Evolutionary conservation across 192 early-diverging fungal genomes (phyloP), one percentile per base, ranked within the genome.

Genomic region (Lunasporangiospora selenospora): DNA sequence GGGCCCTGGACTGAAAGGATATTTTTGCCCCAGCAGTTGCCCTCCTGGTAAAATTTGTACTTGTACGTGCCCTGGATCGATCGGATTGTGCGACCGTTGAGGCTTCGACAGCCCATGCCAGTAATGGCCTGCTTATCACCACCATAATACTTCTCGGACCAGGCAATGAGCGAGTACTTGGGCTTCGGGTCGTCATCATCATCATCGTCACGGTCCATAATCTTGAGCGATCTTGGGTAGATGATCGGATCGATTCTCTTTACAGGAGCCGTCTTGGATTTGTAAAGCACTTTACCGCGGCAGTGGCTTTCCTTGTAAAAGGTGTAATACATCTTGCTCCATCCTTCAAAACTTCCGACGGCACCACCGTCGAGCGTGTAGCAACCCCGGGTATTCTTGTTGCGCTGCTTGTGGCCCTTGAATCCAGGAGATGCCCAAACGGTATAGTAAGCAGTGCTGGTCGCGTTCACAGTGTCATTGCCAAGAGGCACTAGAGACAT

Each of bases 351-450:
- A 31, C 67, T 62, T 2, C 46, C 67, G n/a, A 71, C 59, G 18
- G 67, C 67, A 10, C 59, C 59, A 23, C 67, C 53, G 29, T 62
- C 54, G 13, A 71, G 53, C 19, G 21, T 27, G 47, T 71, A 71
- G 33, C 67, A 73, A 12, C 67, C 67, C 4, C 26, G 16, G 27
- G 54, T 53, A 37, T 42, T 29, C 32, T 52, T 58, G 27, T 7
- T 54, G 6, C 16, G 27, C 16, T 73, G 60, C 27, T 39, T 73
- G 38, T 63, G 67, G 19, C 67, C 60, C 21, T 73, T 62, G 47
- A 43, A 46, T 19, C 54, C 54, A 23, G 59, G 59, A 15, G 53
- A 62, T 13, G 67, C 50, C 67, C 59, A 73, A 36, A 54, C 60
- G 24, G 39, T 73, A 23, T 62, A 73, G 15, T 27, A n/a, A 51